phyloP scores from a whole-genome alignment of 805 yeast genomes.

The Schwanniomyces yamadae region DNA sequence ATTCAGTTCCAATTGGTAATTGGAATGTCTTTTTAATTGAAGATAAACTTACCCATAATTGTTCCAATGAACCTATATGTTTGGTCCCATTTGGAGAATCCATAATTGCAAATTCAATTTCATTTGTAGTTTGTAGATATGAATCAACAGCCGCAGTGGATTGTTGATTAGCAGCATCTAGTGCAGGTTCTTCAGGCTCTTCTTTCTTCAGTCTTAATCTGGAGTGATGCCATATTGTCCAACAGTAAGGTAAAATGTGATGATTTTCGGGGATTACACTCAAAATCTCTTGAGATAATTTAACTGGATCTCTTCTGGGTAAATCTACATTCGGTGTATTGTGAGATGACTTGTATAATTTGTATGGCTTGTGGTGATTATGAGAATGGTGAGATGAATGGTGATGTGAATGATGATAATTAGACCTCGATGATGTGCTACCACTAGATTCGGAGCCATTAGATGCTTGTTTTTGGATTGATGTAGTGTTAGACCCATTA shows the following conservation, averaged over 20 bases:
- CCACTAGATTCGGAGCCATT: constrained; percentile 1
- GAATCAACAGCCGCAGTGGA: constrained; percentile 35
- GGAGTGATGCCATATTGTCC: constrained; percentile 52
- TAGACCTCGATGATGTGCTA: constrained; percentile 1
- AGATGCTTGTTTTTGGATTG: neutral
- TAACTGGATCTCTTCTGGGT: constrained; percentile 36
- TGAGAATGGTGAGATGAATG: constrained; percentile 6
- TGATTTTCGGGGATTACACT: constrained; percentile 25
- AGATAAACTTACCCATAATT: constrained; percentile 48
- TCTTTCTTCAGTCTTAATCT: constrained; percentile 24
- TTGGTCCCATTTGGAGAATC: constrained; percentile 18
- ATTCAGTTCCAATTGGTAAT: constrained; percentile 48
- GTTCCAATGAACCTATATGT: constrained; percentile 49
- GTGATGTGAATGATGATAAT: constrained; percentile 7
- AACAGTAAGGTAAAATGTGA: constrained; percentile 45
- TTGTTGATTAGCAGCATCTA: constrained; percentile 13
- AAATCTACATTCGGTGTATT: constrained; percentile 18
- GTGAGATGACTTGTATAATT: constrained; percentile 9
- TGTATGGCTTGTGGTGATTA: constrained; percentile 10
- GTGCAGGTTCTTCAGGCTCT: constrained; percentile 14
- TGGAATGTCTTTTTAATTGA: constrained; percentile 39
- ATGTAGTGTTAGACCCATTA: constrained; percentile 2
- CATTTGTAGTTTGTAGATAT: constrained; percentile 46
- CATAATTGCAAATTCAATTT: constrained; percentile 38
- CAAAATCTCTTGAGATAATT: constrained; percentile 33